phyloP scores from a whole-genome alignment of 805 yeast genomes.

The Candida awuae region DNA sequence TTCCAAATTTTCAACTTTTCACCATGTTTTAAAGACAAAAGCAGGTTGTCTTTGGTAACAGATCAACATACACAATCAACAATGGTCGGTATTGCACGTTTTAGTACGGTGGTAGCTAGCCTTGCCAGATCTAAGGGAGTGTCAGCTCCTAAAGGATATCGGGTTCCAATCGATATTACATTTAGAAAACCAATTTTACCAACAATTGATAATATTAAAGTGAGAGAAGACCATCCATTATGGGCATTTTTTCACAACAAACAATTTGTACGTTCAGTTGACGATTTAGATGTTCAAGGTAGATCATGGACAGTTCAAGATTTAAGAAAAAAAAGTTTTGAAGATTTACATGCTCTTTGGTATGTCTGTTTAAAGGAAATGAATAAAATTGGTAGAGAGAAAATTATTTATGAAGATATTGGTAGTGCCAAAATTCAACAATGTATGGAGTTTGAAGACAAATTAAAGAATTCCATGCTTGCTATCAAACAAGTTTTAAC shows the following conservation, averaged over 20 bases:
- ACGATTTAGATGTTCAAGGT: slow-evolving; percentile 46
- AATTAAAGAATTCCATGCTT: slow-evolving; percentile 58
- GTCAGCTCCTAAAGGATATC: slow-evolving; percentile 33
- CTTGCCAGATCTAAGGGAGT: slow-evolving; percentile 27
- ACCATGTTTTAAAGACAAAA: not conserved
- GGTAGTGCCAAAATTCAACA: slow-evolving; percentile 21
- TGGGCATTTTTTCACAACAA: slow-evolving; percentile 82
- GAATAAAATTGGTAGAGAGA: slow-evolving; percentile 70
- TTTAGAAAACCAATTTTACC: slow-evolving; percentile 84
- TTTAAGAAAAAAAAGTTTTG: slow-evolving; percentile 82
- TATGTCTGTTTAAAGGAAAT: slow-evolving; percentile 77
- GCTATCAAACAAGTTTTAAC: slow-evolving; percentile 79
- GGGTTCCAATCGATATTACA: slow-evolving; percentile 40
- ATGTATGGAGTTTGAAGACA: slow-evolving; percentile 26
- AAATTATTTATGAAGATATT: slow-evolving; percentile 43
- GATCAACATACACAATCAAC: not conserved
- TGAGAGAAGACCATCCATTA: slow-evolving; percentile 81
- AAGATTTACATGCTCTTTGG: slow-evolving; percentile 90
- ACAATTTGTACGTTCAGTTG: slow-evolving; percentile 50
- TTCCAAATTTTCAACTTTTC: not conserved
- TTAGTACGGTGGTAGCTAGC: slow-evolving; percentile 31
- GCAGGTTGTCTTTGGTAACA: too few relatives aligned
- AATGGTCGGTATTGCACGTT: slow-evolving; percentile 13
- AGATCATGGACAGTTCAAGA: slow-evolving; percentile 86
- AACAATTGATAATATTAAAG: slow-evolving; percentile 59